A percentile compares a stretch with the other conserved stretches of the same genome.
Conservation (phyloP, 116 monocot species). For the Phalaenopsis hybrid region DNA sequence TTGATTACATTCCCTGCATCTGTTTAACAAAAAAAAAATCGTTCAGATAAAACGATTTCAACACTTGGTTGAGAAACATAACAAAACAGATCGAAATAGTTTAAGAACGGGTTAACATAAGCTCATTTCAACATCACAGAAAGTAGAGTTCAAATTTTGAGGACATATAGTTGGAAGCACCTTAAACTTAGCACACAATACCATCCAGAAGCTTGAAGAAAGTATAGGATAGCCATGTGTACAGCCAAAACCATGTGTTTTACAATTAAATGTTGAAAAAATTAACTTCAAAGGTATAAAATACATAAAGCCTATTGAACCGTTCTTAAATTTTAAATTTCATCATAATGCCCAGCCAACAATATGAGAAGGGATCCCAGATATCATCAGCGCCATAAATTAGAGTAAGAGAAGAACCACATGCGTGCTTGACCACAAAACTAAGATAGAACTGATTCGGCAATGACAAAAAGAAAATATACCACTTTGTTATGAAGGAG, state of each 20-base stretch:
- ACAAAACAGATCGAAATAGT: not conserved
- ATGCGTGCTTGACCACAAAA: too few relatives aligned
- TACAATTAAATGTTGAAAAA: not conserved
- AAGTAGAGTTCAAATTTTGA: not conserved
- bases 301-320: too few relatives aligned
- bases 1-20: constrained; percentile 63
- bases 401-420: too few relatives aligned
- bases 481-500: too few relatives aligned
- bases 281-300: too few relatives aligned
- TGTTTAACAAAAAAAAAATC: not conserved
- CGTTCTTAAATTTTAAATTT: too few relatives aligned
- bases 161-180: not conserved
- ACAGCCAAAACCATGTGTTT: not conserved
- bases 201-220: not conserved
- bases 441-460: too few relatives aligned
- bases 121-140: not conserved
- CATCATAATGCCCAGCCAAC: too few relatives aligned
- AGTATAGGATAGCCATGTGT: not conserved
- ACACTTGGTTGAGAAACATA: not conserved
- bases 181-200: not conserved
- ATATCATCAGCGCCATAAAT: too few relatives aligned
- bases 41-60: not conserved
- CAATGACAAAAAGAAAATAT: too few relatives aligned
- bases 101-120: not conserved
- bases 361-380: too few relatives aligned